Base-by-base conservation (phyloP, 2,329 filamentous ascomycete species). In the Trichoderma breve region DNA sequence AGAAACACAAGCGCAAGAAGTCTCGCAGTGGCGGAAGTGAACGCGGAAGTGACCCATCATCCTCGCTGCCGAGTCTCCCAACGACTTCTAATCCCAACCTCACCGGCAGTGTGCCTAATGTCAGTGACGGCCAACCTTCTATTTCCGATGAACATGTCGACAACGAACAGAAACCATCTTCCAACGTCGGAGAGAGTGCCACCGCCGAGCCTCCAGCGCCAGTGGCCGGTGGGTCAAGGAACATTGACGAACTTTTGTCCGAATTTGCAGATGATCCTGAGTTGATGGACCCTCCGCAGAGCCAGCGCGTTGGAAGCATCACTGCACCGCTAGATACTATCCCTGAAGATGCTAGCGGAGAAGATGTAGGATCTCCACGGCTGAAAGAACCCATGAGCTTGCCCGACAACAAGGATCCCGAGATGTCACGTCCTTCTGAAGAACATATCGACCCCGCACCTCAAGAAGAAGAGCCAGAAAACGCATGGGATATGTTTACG, bases 1-100 rank as follows among this genome's bases (percentile, higher is more conserved):
- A 67, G 30, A 36, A 79, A 70, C 81, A 81, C 76, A 81, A 81
- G 77, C 81, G 76, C 79, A 83, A 69, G 55, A 72, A 72, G 30
- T 60, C 65, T 24, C 24, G 34, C n/a, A 53, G 47, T 53, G 47
- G 47, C 47, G 47, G 47, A 24, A 53, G 47, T 53, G 47, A 53
- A 3, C 60, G 64, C 24, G 72, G 62, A n/a, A 71, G 70, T 24
- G 58, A 64, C 1, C 39, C 67, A 28, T 70, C 65, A 21, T 69
- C 68, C 18, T 71, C 61, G 4, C 47, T 57, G 30, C 39, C 47
- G 12, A 60, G 60, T 21, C 36, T 71, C 6, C 66, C 28, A 26
- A 21, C 4, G 9, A 26, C 47, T 57, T 67, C 51, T 3, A 47
- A 39, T n/a, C 47, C 57, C 67, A 53, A 26, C 51, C 58, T 39